phyloP scores from a whole-genome alignment of 768 basidiomycete genomes.

The Amanita brunnescens region DNA sequence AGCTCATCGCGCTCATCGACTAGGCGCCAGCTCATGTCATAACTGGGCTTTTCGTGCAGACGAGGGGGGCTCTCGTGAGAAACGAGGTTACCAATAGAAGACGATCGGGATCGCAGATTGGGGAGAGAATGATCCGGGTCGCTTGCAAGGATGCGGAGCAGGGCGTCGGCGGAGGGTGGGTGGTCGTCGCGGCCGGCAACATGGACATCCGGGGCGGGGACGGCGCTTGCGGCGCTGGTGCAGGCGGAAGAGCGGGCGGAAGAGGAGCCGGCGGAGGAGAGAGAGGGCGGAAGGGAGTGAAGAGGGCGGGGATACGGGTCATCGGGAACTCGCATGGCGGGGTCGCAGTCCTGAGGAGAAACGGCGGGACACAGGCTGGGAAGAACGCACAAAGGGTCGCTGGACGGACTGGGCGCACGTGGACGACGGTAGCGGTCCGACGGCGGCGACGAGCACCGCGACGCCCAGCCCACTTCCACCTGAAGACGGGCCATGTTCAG shows the following conservation, averaged over 20 bases:
- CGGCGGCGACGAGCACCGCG: conserved; percentile 23
- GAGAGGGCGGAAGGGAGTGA: conserved; percentile 44
- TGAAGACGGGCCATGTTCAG: not conserved
- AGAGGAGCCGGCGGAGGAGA: conserved; percentile 65
- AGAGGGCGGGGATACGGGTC: conserved; percentile 64
- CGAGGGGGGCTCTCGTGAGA: conserved; percentile 30
- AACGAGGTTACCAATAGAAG: conserved; percentile 46
- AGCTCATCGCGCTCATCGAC: conserved; percentile 67
- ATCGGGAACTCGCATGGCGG: conserved; percentile 48
- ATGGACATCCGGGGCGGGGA: conserved; percentile 55
- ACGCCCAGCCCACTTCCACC: not conserved
- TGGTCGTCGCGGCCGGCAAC: conserved; percentile 60
- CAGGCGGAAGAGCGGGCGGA: conserved; percentile 75
- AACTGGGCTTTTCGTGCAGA: conserved; percentile 60
- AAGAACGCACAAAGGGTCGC: not conserved
- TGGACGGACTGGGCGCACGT: conserved; percentile 29
- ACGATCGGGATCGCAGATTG: conserved; percentile 63
- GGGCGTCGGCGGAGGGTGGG: conserved; percentile 46
- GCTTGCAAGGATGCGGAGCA: conserved; percentile 50
- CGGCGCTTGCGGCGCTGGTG: conserved; percentile 58
- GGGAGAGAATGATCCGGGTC: conserved; percentile 58
- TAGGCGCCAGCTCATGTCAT: conserved; percentile 67
- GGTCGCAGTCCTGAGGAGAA: conserved; percentile 20
- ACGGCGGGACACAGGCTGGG: conserved; percentile 6
- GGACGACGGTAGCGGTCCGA: conserved; percentile 20